These are phyloP conservation scores for Ascochyta rabiei DNA, from an alignment of 2,329 filamentous ascomycete species.

Conservation along the genomic window DNA sequence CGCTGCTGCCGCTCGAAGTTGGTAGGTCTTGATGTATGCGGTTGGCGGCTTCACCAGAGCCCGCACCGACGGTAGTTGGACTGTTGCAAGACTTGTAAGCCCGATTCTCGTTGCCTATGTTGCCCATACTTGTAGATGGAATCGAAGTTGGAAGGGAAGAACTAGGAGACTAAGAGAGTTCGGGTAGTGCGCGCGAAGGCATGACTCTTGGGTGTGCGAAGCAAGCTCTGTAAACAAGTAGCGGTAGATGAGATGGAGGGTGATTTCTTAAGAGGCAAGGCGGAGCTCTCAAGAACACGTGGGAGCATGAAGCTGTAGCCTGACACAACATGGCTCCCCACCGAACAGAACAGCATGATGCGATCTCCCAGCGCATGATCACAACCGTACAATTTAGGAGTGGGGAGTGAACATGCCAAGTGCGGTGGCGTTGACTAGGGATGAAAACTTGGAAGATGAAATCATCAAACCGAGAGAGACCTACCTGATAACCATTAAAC, in stretches of 20 bases:
- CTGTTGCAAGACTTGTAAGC: conserved; percentile 33
- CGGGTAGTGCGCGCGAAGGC: neutral
- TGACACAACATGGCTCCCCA: neutral
- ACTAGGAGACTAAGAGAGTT: neutral
- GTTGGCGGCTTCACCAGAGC: conserved; percentile 4
- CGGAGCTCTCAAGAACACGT: neutral
- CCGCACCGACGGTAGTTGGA: conserved; percentile 23
- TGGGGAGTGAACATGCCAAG: conserved; percentile 6
- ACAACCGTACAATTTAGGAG: neutral
- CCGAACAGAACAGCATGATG: neutral
- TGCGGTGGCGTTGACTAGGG: conserved; percentile 5
- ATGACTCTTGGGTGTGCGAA: neutral
- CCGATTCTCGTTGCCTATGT: conserved; percentile 33
- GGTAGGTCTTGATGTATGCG: conserved; percentile 46
- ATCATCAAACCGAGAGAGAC: neutral
- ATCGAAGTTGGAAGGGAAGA: neutral
- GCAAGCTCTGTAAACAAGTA: neutral
- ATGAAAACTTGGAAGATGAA: neutral
- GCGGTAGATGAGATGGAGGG: neutral
- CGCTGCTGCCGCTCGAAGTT: conserved; percentile 27
- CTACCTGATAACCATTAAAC: conserved; percentile 13
- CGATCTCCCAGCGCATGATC: neutral
- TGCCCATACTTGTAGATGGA: conserved; percentile 21
- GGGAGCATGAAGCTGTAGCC: neutral
- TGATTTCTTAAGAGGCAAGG: neutral